Evolutionary conservation across 352 stramenopile genomes (phyloP), one percentile per base, ranked within the genome.

Genomic region (Phytopythium litorale): DNA sequence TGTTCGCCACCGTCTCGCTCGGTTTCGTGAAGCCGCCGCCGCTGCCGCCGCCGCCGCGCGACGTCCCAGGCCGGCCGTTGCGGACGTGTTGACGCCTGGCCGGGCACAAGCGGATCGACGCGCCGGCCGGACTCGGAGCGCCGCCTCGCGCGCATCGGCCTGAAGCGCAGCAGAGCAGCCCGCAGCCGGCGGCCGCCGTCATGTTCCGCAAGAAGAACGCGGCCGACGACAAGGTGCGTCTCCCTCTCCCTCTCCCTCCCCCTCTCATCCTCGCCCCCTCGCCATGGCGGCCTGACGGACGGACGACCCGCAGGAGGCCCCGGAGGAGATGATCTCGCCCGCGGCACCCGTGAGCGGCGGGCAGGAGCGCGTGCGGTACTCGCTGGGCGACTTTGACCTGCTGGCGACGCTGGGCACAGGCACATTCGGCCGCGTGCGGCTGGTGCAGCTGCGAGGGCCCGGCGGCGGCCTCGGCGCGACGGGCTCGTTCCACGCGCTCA

Each of bases 381-480:
- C 62, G 16, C 54, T 91, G 37, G 77, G 85, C 4, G 80, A 93
- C 59, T 96, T 96, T 73, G 78, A 91, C 33, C 45, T 94, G 42
- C 63, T 91, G 25, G 80, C 84, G 19, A 96, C 87, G 18, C 65
- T 96, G 7, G 86, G 84, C 12, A 96, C 89, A 9, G 91, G 91
- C 30, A 97, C 91, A 4, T 97, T 97, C 66, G 90, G 90, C 4
- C 79, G 90, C 32, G 91, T 97, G 43, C 78, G 88, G 4, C 75
- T 97, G 7, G 88, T 95, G 50, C 76, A 90, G 23, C 69, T 90
- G 32, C 84, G 85, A 25, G 66, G 73, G 7, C 19, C 42, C n/a
- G 33, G 8, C 15, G 75, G 65, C 7, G 78, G 77, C 0, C 75
- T 71, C 1, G 4, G 35, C 35, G 35, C 28, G 7, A 12, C 46